Evolutionary conservation across 2,329 filamentous ascomycete species (phyloP), one percentile per base, ranked within the genome.

Genomic region (Paecilomyces variotii): DNA sequence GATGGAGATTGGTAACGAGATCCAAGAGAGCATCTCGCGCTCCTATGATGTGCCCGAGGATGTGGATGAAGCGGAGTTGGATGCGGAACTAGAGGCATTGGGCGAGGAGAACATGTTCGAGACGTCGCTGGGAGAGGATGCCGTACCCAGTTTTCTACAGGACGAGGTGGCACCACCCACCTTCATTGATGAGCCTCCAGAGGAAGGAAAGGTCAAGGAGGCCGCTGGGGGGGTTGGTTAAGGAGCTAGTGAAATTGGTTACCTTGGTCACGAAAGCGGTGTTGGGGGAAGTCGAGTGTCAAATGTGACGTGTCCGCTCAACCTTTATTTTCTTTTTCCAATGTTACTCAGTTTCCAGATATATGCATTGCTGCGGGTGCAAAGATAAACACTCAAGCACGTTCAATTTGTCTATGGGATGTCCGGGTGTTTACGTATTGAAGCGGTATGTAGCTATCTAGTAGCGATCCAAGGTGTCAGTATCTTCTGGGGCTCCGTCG

Each of bases 1-100:
- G 68, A 90, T 99, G 85, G 94, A 99, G 71, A 87, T 97, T 61
- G 93, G 94, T 2, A 97, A 97, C 75, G 94, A 99, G 75, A 99
- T 99, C 60, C 91, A 99, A 77, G 94, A 97, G 78, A 92, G 89
- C 64, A 88, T 99, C 59, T 88, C 89, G 61, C 78, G 94, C 63
- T 90, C 89, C 65, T 99, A 99, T 74, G 93, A 97, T 71, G 83
- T 99, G 35, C 94, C 94, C 0, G 94, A 99, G 68, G 94, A 97
- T 73, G 91, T 99, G 25, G 93, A 97, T 73, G 94, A 99, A 84
- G 86, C 89, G 1, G 94, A 99, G 79, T 77, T 99, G 61, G 94
- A 99, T 78, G 94, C 94, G 3, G 94, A 99, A 80, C 78, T 99
- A 56, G 94, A 99, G 79, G 92, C 94, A 5, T 76, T 99, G 35